Evolutionary conservation across 2,329 filamentous ascomycete genomes (phyloP).

Genomic region (Penicillium sp.): DNA sequence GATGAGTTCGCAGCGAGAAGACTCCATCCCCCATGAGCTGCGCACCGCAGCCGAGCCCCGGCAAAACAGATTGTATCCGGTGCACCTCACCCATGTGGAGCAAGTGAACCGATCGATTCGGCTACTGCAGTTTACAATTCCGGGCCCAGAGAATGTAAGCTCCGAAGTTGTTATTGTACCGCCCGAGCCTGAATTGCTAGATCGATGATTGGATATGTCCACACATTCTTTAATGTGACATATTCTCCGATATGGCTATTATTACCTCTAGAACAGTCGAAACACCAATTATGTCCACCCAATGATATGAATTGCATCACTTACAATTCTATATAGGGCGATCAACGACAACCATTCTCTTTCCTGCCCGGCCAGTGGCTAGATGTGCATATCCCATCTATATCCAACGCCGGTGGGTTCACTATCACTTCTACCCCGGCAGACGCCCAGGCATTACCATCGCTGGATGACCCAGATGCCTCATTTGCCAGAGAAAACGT

Average conservation of each 20-base stretch:
- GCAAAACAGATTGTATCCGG: conserved; percentile 63
- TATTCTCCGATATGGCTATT: not conserved
- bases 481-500: conserved; percentile 18
- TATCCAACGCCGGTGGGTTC: conserved; percentile 76
- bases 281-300: not conserved
- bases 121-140: conserved; percentile 65
- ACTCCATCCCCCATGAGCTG: conserved; percentile 61
- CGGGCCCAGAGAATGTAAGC: conserved; percentile 51
- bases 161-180: not conserved
- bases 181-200: not conserved
- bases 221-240: not conserved
- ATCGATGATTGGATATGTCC: not conserved
- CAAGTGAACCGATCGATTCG: conserved; percentile 68
- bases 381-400: conserved; percentile 72
- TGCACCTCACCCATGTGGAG: conserved; percentile 62
- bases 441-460: conserved; percentile 44
- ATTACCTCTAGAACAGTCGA: not conserved
- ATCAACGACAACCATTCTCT: conserved; percentile 44
- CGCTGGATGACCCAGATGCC: conserved; percentile 20
- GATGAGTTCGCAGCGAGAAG: conserved; percentile 35
- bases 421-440: conserved; percentile 79
- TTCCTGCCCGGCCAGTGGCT: conserved; percentile 88
- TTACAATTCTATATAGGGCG: conserved; percentile 12
- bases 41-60: conserved; percentile 74
- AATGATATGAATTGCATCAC: not conserved